Percentiles rank a stretch among this genome's conserved stretches.
phyloP scores from a whole-genome alignment of 129 eudicot genomes.

The Flaveria linearis region DNA sequence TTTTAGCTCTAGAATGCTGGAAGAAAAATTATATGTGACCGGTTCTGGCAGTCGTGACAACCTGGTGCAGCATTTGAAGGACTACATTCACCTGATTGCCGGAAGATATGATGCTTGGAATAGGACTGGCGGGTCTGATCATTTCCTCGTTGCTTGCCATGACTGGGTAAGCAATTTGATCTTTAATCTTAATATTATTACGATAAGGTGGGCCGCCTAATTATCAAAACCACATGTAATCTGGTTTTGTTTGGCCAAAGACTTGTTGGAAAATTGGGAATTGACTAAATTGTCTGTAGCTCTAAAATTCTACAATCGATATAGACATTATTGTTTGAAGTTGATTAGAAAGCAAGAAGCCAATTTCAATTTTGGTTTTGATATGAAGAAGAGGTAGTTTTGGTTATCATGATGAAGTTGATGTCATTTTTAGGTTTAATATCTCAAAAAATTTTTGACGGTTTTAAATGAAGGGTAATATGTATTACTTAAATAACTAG shows the following conservation, averaged over 20 bases:
- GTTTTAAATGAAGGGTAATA: neutral
- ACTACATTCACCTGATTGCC: constrained; percentile 49
- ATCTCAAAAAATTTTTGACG: neutral
- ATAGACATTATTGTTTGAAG: neutral
- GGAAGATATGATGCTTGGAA: constrained; percentile 70
- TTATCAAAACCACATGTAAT: neutral
- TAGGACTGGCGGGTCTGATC: constrained; percentile 81
- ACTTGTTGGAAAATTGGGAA: neutral
- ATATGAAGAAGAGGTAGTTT: neutral
- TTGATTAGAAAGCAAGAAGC: neutral
- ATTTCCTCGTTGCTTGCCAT: constrained; percentile 87
- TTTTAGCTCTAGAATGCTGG: constrained; percentile 65
- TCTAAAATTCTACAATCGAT: neutral
- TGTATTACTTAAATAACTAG: neutral
- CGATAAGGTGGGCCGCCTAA: neutral
- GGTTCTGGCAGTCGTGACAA: constrained; percentile 55
- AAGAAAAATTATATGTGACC: constrained; percentile 49
- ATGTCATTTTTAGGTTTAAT: neutral
- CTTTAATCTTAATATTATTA: neutral
- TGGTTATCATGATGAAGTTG: neutral
- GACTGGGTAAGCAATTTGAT: constrained; percentile 64
- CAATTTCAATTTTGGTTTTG: neutral
- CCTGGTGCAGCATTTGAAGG: constrained; percentile 44
- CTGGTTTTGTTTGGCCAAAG: neutral
- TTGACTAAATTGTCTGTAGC: neutral